Evolutionary conservation across 2,329 filamentous ascomycete genomes (phyloP), one percentile per base, ranked within the genome.

Genomic region (Zelopaecilomyces penicillatus): DNA sequence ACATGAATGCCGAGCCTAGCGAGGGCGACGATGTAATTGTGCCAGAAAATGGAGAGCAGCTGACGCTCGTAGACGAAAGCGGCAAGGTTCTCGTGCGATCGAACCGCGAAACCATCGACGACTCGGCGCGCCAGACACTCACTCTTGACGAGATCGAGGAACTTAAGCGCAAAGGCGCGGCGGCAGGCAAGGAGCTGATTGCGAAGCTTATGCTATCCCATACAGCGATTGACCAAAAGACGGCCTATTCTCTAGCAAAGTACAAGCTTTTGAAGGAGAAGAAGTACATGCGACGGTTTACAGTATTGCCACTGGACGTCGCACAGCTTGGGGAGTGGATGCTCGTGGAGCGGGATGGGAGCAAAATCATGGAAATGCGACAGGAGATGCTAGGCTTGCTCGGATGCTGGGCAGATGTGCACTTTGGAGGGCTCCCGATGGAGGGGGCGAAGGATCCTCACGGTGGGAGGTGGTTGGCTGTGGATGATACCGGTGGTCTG

Each of bases 261-360:
- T 98, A 98, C 66, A 95, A 93, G 58, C 71, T 97, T 12, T 75
- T 95, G 38, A 98, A 98, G 69, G 85, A 87, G 52, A 90, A 83
- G 61, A 98, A 98, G 66, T 97, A 95, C 62, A 76, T 97, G 51
- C 83, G 85, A 56, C 76, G 89, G 9, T 97, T 98, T 58, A 87
- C 85, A 0, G 79, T 93, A 2, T 64, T 95, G 42, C 91, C 91
- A 0, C 68, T 97, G 54, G 89, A 96, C 58, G 80, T 94, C 10
- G 75, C 82, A 0, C 75, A 80, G 51, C 70, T 97, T 50, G 80
- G 82, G 19, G 78, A 88, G 53, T 94, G 85, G 71, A 73, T 91
- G 57, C 67, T 95, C 41, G 74, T 83, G 45, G 87, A 94, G 55
- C 87, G 85, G 57, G 90, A 97, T 54, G 74, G 87, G 0, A 69